A percentile compares a stretch with the other conserved stretches of the same genome.
phyloP scores from a whole-genome alignment of 179 eudicot species.

The Heliamphora pulchella region DNA sequence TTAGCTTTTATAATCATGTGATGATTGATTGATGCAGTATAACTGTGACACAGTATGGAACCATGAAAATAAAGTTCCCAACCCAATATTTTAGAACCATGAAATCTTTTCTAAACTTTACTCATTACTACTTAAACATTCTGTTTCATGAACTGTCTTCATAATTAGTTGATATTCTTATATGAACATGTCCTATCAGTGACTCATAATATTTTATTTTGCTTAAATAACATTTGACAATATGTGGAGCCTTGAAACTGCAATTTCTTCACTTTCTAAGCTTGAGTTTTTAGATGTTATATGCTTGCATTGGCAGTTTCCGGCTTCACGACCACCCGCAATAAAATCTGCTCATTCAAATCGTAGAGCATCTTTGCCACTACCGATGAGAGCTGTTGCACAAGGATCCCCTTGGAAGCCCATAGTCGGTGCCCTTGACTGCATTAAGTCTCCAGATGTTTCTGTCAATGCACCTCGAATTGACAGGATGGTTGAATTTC shows the following conservation, averaged over 20 bases:
- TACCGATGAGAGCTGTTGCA: conserved; percentile 30
- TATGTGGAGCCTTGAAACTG: neutral
- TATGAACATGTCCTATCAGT: too few relatives aligned
- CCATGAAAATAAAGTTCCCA: neutral
- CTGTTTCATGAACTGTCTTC: too few relatives aligned
- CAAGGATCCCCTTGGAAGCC: conserved; percentile 34
- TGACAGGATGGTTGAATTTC: conserved; percentile 70
- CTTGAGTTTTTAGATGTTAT: conserved; percentile 6
- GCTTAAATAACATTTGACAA: too few relatives aligned
- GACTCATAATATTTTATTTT: too few relatives aligned
- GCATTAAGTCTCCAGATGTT: conserved; percentile 66
- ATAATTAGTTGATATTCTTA: too few relatives aligned
- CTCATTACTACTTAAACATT: neutral
- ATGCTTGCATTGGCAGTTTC: conserved; percentile 46
- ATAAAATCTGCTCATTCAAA: conserved; percentile 34
- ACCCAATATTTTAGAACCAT: neutral
- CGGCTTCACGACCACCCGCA: conserved; percentile 38
- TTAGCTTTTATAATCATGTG: too few relatives aligned
- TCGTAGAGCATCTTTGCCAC: conserved; percentile 78
- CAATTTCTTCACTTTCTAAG: neutral
- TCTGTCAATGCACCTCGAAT: conserved; percentile 90
- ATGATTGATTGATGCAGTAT: too few relatives aligned
- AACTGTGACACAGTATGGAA: neutral
- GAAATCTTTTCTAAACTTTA: neutral
- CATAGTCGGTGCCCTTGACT: conserved; percentile 35